A percentile compares a stretch with the other conserved stretches of the same genome.
Evolutionary conservation across 1,284 basidiomycete species (phyloP).

Genomic region (Chalciporus sp.): DNA sequence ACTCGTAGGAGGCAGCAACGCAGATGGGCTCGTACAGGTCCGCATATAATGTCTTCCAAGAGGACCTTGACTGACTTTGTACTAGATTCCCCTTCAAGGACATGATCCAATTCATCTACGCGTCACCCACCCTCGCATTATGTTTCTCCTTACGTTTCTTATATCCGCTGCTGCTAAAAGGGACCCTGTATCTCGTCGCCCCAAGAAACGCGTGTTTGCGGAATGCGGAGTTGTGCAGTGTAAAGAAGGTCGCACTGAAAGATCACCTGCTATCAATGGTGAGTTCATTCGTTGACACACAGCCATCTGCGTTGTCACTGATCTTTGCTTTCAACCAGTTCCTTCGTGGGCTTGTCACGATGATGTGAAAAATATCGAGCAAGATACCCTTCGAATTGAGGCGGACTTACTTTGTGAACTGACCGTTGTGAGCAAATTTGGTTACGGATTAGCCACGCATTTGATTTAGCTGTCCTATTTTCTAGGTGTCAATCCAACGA

Average conservation of each 20-base stretch:
- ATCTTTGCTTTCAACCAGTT: constrained; percentile 6
- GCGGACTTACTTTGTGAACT: constrained; percentile 73
- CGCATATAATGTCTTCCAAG: constrained; percentile 12
- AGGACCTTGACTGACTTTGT: constrained; percentile 5
- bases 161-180: constrained; percentile 66
- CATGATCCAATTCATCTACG: constrained; percentile 53
- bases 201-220: constrained; percentile 70
- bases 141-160: constrained; percentile 66
- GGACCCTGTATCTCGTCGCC: constrained; percentile 70
- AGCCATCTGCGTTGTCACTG: background rate
- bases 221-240: constrained; percentile 56
- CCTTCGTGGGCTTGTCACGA: constrained; percentile 52
- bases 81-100: constrained; percentile 38
- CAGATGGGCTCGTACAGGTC: constrained; percentile 54
- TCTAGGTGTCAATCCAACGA: constrained; percentile 61
- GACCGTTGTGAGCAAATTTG: constrained; percentile 47
- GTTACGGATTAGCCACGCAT: background rate
- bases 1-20: constrained; percentile 43
- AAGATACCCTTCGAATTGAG: constrained; percentile 58
- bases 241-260: constrained; percentile 20
- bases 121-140: constrained; percentile 64
- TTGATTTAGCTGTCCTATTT: background rate
- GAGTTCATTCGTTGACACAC: background rate
- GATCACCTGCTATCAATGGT: constrained; percentile 29
- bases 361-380: constrained; percentile 52